A percentile compares a stretch with the other conserved stretches of the same genome.
Conservation (phyloP, 768 basidiomycete genomes). For the Phanerochaete sordida region DNA sequence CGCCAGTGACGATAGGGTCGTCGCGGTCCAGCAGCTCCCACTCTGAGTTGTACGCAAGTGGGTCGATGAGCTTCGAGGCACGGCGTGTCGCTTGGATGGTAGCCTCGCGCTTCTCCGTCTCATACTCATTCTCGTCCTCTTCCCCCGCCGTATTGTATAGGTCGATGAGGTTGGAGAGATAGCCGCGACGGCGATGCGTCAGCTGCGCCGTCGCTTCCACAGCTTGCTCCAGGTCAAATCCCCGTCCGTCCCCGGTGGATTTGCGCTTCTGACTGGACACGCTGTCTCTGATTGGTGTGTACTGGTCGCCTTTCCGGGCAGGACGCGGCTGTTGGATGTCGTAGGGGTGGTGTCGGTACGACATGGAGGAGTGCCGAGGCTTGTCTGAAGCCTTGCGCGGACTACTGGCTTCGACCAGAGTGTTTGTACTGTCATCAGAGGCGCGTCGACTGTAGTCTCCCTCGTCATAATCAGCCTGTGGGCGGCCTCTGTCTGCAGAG, state of each 20-base stretch:
- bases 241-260: slow-evolving; percentile 15
- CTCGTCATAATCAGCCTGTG: not conserved
- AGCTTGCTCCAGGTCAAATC: slow-evolving; percentile 22
- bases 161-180: slow-evolving; percentile 50
- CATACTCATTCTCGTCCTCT: slow-evolving; percentile 8
- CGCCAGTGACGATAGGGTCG: slow-evolving; percentile 66
- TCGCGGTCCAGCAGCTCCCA: slow-evolving; percentile 65
- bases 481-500: not conserved
- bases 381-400: slow-evolving; percentile 30
- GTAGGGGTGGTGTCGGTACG: slow-evolving; percentile 59
- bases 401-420: slow-evolving; percentile 28
- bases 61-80: slow-evolving; percentile 29
- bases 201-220: not conserved
- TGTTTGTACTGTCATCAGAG: slow-evolving; percentile 36
- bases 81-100: slow-evolving; percentile 17
- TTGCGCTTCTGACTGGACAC: slow-evolving; percentile 13
- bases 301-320: not conserved
- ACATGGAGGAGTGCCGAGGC: slow-evolving; percentile 34
- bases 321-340: slow-evolving; percentile 52
- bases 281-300: not conserved
- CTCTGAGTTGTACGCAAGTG: slow-evolving; percentile 39
- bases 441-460: slow-evolving; percentile 20
- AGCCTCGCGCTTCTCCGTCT: slow-evolving; percentile 10
- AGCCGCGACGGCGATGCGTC: slow-evolving; percentile 30
- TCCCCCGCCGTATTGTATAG: slow-evolving; percentile 37